Evolutionary conservation across 371 early-diverging fungal genomes (phyloP), one percentile per base, ranked within the genome.

Genomic region (Mortierella sp.): DNA sequence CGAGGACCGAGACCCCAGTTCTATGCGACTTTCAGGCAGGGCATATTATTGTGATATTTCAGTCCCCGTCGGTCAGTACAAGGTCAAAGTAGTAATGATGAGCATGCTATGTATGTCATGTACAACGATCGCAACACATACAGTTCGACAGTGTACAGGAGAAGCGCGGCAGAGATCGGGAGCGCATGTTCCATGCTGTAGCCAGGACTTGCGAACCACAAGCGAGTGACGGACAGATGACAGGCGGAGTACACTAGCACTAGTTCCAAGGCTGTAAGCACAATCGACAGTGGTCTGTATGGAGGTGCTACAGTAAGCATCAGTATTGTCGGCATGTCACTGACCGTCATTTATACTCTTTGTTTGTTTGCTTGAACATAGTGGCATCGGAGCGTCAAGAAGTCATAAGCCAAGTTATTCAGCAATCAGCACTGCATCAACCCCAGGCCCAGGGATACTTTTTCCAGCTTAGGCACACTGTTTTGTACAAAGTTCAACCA

Each of bases 1-100:
- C 60, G 67, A 42, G 65, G 57, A 12, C 60, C 96, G 31, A 85
- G 88, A 3, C 84, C 93, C 0, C 85, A 90, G 57, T 95, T 97
- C 78, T 96, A 89, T 60, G 83, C 86, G 0, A 88, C 90, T 0
- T 97, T 97, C 64, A 96, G 96, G 97, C 90, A 91, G 50, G 75
- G 97, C 32, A 79, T 85, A 3, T 67, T 94, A n/a, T 1, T 92
- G 93, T 65, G 97, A 97, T 67, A 92, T 96, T 7, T 81, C 85
- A 51, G 88, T 92, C 14, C 97, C 97, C 9, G 76, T 72, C 27
- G 78, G 70, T 0, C 86, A 89, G 60, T 97, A 97, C 82, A 66
- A 84, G 48, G 80, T 82, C 7, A 91, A 94, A 46, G 91, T 93
- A 34, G 81, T 79, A 6, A 84, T 83, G 46, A 88, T 91, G 42